phyloP scores from a whole-genome alignment of 2,329 filamentous ascomycete genomes.

The Colletotrichum camelliae region DNA sequence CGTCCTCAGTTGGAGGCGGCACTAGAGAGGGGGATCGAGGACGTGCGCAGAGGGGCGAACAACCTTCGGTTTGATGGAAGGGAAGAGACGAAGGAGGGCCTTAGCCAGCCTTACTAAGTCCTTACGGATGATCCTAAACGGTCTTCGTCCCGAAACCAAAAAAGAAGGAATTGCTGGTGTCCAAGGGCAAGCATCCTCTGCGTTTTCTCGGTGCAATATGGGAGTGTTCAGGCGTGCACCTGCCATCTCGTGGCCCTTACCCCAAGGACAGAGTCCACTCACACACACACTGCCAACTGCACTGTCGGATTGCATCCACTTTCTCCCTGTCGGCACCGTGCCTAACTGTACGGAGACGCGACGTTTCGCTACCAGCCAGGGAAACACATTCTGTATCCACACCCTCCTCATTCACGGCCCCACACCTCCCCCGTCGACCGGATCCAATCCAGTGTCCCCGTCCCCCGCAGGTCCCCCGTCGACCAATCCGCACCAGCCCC shows the following conservation, averaged over 20 bases:
- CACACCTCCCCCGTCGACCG: background rate
- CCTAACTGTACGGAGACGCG: background rate
- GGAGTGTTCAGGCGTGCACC: background rate
- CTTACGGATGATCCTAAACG: background rate
- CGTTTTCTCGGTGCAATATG: conserved; percentile 5
- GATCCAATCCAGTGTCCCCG: background rate
- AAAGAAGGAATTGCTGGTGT: background rate
- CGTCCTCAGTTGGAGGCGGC: background rate
- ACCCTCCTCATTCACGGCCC: background rate
- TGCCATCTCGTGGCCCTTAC: background rate
- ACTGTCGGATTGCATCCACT: background rate
- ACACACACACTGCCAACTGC: background rate
- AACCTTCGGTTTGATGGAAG: background rate
- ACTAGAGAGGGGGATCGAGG: background rate
- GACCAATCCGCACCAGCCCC: background rate
- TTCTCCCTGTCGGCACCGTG: conserved; percentile 13
- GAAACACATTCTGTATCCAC: conserved; percentile 1
- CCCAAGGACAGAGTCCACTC: background rate
- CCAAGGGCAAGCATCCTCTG: background rate
- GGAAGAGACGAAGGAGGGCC: background rate
- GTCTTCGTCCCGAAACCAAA: background rate
- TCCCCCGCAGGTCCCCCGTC: background rate
- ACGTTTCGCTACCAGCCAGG: conserved; percentile 8
- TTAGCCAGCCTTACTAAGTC: conserved; percentile 7
- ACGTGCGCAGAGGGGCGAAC: background rate